phyloP scores from a whole-genome alignment of 202 grass and related monocot species.

The Panicum virgatum region DNA sequence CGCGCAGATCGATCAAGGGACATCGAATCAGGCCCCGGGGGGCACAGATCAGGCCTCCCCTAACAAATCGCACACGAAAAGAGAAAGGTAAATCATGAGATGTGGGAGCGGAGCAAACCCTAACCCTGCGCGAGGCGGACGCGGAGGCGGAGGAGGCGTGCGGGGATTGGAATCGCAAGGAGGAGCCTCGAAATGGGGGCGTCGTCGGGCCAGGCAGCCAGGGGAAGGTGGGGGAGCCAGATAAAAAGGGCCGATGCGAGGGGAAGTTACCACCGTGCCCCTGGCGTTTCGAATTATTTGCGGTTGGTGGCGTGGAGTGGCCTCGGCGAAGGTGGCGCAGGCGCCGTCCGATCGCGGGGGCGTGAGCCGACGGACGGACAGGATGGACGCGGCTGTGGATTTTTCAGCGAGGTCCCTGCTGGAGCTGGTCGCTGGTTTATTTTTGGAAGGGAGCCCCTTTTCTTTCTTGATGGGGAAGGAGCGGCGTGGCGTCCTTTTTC shows the following conservation, averaged over 20 bases:
- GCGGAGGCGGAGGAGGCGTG: constrained; percentile 41
- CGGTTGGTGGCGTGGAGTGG: neutral
- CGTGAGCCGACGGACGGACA: constrained; percentile 7
- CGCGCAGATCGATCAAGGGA: constrained; percentile 19
- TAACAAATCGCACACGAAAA: neutral
- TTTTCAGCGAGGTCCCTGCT: neutral
- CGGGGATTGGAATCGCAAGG: constrained; percentile 52
- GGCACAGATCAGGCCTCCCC: constrained; percentile 27
- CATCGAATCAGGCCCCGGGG: constrained; percentile 12
- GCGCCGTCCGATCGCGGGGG: neutral
- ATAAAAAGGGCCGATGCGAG: constrained; percentile 36
- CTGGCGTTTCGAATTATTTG: neutral
- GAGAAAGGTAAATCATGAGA: neutral
- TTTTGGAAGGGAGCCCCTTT: neutral
- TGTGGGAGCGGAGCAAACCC: constrained; percentile 30
- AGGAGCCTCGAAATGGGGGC: constrained; percentile 46
- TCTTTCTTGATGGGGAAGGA: constrained; percentile 38
- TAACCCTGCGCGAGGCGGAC: constrained; percentile 45
- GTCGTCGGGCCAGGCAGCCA: constrained; percentile 43
- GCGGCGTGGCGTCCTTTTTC: constrained; percentile 22
- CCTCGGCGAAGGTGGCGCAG: neutral
- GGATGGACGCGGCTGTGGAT: neutral
- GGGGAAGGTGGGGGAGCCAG: constrained; percentile 38
- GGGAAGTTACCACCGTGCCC: constrained; percentile 38
- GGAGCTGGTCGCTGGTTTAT: neutral